phyloP scores from a whole-genome alignment of 176 grass and related monocot species.

The Metroxylon sagu region DNA sequence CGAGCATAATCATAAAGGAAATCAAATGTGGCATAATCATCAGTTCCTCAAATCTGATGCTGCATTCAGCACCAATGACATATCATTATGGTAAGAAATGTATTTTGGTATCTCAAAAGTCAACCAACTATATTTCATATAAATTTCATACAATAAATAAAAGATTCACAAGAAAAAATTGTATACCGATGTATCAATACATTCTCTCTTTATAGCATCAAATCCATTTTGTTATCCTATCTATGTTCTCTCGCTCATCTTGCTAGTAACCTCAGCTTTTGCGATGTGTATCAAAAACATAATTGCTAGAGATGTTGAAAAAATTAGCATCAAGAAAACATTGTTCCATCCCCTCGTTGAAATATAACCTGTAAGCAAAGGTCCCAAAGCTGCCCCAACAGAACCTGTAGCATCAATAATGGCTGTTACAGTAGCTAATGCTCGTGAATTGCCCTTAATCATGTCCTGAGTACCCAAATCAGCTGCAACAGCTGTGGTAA shows the following conservation, averaged over 20 bases:
- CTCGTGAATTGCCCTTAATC: slow-evolving; percentile 70
- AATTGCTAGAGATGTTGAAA: slow-evolving; percentile 67
- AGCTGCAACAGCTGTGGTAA: slow-evolving; percentile 87
- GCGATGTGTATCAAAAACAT: slow-evolving; percentile 70
- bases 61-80: no score
- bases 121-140: no score
- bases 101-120: no score
- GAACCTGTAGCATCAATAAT: slow-evolving; percentile 90
- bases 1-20: no score
- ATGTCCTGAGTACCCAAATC: slow-evolving; percentile 82
- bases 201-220: no score
- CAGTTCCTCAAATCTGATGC: no score
- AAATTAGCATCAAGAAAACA: slow-evolving; percentile 84
- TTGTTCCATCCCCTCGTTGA: slow-evolving; percentile 91
- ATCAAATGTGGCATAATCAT: no score
- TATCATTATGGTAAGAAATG: no score
- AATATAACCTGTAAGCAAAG: slow-evolving; percentile 87
- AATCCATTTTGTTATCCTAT: neutral
- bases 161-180: no score
- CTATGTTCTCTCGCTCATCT: slow-evolving; percentile 32
- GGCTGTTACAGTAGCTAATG: slow-evolving; percentile 75
- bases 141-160: no score
- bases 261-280: slow-evolving; percentile 61
- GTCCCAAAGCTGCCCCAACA: slow-evolving; percentile 76
- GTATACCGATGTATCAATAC: no score